Evolutionary conservation across 306 rosid genomes (phyloP).

Genomic region (Morella rubra): DNA sequence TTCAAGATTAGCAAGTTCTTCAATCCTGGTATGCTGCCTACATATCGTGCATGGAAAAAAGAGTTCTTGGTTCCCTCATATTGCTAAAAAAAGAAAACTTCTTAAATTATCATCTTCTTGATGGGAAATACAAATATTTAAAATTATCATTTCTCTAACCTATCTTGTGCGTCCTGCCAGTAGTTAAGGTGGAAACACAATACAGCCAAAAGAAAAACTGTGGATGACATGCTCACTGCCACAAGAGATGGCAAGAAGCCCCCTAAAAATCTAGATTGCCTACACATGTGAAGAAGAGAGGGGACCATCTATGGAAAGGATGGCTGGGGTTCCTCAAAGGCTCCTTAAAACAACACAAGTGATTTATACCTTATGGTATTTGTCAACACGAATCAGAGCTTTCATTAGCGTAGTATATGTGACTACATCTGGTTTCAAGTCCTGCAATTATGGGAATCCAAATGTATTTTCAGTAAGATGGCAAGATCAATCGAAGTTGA

Average conservation of each 20-base stretch:
- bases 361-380: constrained; percentile 60
- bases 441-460: constrained; percentile 52
- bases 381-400: constrained; percentile 78
- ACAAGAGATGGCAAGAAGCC: neutral
- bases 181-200: neutral
- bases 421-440: constrained; percentile 79
- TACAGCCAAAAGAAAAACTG: neutral
- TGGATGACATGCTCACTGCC: neutral
- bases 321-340: neutral
- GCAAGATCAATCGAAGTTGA: constrained; percentile 6
- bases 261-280: neutral
- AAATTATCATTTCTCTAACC: neutral
- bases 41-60: neutral
- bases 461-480: constrained; percentile 12
- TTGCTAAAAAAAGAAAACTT: neutral
- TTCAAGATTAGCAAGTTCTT: neutral
- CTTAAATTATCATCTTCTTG: neutral
- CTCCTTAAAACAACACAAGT: neutral
- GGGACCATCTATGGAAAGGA: constrained; percentile 3
- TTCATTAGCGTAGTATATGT: constrained; percentile 98
- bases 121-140: neutral
- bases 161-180: neutral
- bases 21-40: neutral
- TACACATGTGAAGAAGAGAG: neutral
- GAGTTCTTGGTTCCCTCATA: neutral